Base-by-base conservation (phyloP, 768 basidiomycete species). In the Daedalea quercina region DNA sequence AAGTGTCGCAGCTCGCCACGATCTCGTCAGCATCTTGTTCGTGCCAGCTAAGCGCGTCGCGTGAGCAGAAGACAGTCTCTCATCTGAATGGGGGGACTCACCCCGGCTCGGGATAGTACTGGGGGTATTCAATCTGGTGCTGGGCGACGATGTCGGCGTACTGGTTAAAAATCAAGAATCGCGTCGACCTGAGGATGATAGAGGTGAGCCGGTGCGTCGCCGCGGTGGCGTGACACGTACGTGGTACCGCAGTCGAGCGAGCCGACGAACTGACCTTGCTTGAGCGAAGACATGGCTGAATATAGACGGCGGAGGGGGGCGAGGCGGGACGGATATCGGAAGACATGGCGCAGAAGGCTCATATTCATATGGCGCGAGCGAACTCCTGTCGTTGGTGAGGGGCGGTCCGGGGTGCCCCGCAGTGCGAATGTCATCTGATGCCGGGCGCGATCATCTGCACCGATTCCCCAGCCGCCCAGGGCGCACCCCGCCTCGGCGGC, bases 191-290 rank as follows among this genome's bases (percentile, higher is more conserved):
- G 62, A 9, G 26, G 40, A 33, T 33, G 44, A 31, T 31, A 22
- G 44, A 47, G 37, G 49, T 59, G 20, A 52, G 34, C 44, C 28
- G 48, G 22, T 20, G 28, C 17, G 12, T 17, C 45, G 23, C 41
- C 48, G 51, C 15, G 31, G 37, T 34, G 26, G 26, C 23, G 17
- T 1, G 11, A 48, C 31, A 72, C 89, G 66, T 61, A 94, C 92
- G 94, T 96, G 46, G 94, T 96, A 37, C 94, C 94, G 64, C 94
- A 95, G 69, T 96, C 94, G 54, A 96, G 75, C 47, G 91, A 90
- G 51, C 91, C 94, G 42, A 96, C 85, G 67, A 95, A 93, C 65
- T 93, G 84, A 54, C 83, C 84, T 60, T 80, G 77, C 62, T 79
- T 83, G 48, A 76, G 70, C 43, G 48, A 44, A 15, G 63, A 43